These are phyloP conservation scores for Pleurotus sapidus DNA, from an alignment of 768 basidiomycete species.

Conservation along the genomic window DNA sequence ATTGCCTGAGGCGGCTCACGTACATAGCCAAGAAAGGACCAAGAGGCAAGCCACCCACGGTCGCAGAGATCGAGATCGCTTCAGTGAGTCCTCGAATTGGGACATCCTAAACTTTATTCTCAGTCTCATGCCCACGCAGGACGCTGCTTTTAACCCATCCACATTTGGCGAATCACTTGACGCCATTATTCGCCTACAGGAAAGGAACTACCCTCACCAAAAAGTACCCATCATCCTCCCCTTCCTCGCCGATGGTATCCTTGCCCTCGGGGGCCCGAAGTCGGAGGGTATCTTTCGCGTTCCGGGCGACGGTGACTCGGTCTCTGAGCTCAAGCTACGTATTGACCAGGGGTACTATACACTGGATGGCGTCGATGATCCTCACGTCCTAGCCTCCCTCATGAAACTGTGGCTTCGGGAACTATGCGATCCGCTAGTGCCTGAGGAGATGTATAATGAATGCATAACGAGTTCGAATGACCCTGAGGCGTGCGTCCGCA, in stretches of 20 bases:
- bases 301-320: constrained; percentile 86
- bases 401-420: constrained; percentile 95
- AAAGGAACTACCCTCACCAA: constrained; percentile 79
- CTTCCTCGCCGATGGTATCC: constrained; percentile 89
- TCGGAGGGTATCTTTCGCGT: constrained; percentile 92
- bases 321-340: constrained; percentile 84
- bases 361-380: constrained; percentile 86
- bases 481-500: constrained; percentile 65
- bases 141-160: constrained; percentile 93
- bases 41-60: constrained; percentile 76
- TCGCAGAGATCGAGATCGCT: constrained; percentile 89
- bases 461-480: constrained; percentile 71
- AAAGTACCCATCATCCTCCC: constrained; percentile 92
- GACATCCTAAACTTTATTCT: background rate
- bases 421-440: constrained; percentile 88
- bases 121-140: constrained; percentile 37
- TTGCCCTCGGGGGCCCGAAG: constrained; percentile 82
- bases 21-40: constrained; percentile 83
- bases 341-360: constrained; percentile 93
- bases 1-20: constrained; percentile 77
- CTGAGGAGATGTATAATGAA: constrained; percentile 89
- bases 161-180: constrained; percentile 91
- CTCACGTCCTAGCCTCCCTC: constrained; percentile 84
- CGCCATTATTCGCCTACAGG: constrained; percentile 79
- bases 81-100: constrained; percentile 45